These are phyloP conservation scores for Gremmenia infestans DNA, from an alignment of 2,329 filamentous ascomycete species.

Conservation along the genomic window DNA sequence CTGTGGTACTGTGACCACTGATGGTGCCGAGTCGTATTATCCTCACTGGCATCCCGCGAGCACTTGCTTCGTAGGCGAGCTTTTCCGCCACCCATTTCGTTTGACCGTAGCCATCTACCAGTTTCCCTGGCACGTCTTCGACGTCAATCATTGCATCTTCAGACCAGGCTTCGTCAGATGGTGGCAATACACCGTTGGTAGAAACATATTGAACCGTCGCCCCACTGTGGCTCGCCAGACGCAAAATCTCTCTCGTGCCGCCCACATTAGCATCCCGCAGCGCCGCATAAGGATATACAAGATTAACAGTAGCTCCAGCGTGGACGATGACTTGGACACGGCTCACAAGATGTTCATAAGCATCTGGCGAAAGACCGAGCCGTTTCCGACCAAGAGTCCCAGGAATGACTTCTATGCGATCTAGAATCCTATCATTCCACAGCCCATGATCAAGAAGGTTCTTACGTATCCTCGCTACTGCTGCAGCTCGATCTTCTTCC, in stretches of 20 bases:
- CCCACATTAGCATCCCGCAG: conserved; percentile 69
- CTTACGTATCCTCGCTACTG: conserved; percentile 67
- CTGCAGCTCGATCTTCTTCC: conserved; percentile 58
- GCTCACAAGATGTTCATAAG: conserved; percentile 59
- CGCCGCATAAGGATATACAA: conserved; percentile 77
- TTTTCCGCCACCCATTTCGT: conserved; percentile 72
- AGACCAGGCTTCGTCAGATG: conserved; percentile 62
- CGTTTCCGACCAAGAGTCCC: conserved; percentile 66
- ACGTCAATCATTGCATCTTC: conserved; percentile 64
- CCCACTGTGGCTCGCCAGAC: conserved; percentile 60
- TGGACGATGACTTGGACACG: conserved; percentile 71
- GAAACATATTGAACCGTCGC: conserved; percentile 75
- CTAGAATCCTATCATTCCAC: conserved; percentile 72
- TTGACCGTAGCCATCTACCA: conserved; percentile 86
- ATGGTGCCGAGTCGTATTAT: conserved; percentile 80
- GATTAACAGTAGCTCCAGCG: conserved; percentile 71
- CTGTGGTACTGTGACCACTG: conserved; percentile 69
- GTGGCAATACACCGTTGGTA: conserved; percentile 73
- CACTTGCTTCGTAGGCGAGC: conserved; percentile 72
- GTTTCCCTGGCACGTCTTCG: conserved; percentile 60
- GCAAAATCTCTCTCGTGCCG: conserved; percentile 72
- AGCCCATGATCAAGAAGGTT: conserved; percentile 74
- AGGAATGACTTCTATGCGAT: conserved; percentile 70
- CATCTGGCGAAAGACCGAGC: conserved; percentile 61
- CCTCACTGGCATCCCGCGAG: conserved; percentile 66